Conservation (phyloP, 164 flowering plant species). For the Vitis labrusca region DNA sequence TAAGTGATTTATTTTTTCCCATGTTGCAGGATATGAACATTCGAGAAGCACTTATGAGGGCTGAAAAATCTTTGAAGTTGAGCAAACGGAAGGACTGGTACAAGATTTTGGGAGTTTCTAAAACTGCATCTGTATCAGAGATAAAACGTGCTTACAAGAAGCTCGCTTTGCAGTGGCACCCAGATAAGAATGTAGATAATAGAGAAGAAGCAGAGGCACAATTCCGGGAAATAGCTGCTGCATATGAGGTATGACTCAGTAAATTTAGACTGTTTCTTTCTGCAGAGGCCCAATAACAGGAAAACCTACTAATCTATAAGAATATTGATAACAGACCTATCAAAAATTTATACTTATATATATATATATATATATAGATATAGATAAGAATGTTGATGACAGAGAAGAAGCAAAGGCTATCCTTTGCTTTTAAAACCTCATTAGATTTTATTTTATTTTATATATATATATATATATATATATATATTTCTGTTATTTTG, state of each 20-base stretch:
- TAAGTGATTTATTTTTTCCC: not conserved
- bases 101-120: slow-evolving; percentile 90
- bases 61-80: slow-evolving; percentile 89
- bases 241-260: slow-evolving; percentile 75
- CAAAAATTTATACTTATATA: too few species aligned
- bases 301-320: too few species aligned
- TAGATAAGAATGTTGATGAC: too few species aligned
- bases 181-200: slow-evolving; percentile 94
- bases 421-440: not conserved
- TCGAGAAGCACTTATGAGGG: slow-evolving; percentile 73
- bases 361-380: too few species aligned
- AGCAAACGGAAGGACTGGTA: slow-evolving; percentile 98
- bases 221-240: slow-evolving; percentile 95
- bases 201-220: slow-evolving; percentile 91
- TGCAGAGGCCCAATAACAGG: too few species aligned
- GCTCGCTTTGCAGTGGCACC: slow-evolving; percentile 99
- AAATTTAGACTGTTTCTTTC: not conserved
- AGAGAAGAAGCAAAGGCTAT: not conserved
- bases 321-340: too few species aligned
- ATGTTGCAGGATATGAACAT: slow-evolving; percentile 79
- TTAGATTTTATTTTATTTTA: not conserved
- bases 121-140: slow-evolving; percentile 71
- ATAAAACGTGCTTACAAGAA: slow-evolving; percentile 94
- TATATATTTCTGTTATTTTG: not conserved
- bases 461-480: too few species aligned